A percentile compares a stretch with the other conserved stretches of the same genome.
Conservation (phyloP, 163 green algal genomes). For the Picocystis sp. region DNA sequence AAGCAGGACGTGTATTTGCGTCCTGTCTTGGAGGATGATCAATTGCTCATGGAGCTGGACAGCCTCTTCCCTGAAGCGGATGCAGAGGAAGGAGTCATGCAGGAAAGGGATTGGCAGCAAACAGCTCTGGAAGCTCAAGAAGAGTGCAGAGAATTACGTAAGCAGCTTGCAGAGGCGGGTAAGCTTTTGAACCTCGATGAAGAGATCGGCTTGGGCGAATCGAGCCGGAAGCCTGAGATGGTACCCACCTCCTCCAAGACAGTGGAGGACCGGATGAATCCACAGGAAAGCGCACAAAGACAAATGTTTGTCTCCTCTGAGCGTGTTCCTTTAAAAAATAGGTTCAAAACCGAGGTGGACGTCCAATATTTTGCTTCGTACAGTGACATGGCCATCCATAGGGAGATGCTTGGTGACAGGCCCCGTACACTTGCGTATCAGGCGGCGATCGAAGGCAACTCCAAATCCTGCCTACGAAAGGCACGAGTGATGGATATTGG, state of each 20-base stretch:
- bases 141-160: neutral
- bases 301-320: neutral
- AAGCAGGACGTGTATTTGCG: conserved; percentile 1
- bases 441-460: conserved; percentile 4
- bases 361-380: conserved; percentile 6
- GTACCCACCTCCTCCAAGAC: neutral
- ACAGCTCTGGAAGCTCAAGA: neutral
- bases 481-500: conserved; percentile 1
- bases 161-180: neutral
- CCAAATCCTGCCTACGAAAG: neutral
- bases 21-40: conserved; percentile 5
- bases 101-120: neutral
- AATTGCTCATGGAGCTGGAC: conserved; percentile 1
- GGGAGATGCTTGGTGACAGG: conserved; percentile 5
- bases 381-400: conserved; percentile 5
- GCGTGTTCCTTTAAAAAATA: neutral
- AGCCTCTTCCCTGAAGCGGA: neutral
- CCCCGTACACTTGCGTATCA: conserved; percentile 1
- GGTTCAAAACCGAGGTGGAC: conserved; percentile 2
- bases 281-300: conserved; percentile 1
- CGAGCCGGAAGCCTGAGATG: neutral
- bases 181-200: neutral
- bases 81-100: neutral
- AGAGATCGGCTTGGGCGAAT: neutral
- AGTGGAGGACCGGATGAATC: neutral